Evolutionary conservation across 805 yeast species (phyloP), one percentile per base, ranked within the genome.

Genomic region (Saccharomycopsis oosterbeekiorum): DNA sequence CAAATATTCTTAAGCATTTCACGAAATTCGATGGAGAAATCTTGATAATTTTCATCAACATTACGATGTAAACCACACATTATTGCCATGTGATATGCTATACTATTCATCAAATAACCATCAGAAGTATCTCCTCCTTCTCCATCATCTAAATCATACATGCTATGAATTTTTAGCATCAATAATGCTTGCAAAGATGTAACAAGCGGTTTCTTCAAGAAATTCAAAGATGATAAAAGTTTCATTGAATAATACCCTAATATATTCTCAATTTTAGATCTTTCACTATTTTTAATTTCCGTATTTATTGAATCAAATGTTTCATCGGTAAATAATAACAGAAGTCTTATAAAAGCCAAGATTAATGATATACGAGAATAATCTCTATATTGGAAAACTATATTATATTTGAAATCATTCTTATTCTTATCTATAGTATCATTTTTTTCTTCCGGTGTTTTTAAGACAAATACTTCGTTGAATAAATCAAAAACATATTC

Each of bases 101-200:
- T 21, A 12, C 59, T 12, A 40, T 39, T 19, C 15, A 63, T 15
- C 12, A 61, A 43, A 9, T 64, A 62, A 15, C 65, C 65, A 50
- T 63, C 65, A 4, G 64, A 59, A 19, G 57, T 21, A 51, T 65
- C 67, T 24, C 67, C 67, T 14, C 67, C 67, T 50, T 65, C 67
- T 3, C 67, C 67, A 40, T 63, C 65, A 55, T 63, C 59, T 21
- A 56, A 19, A 40, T 64, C 63, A 50, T 58, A 64, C 37, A 59
- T 60, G 15, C 34, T 40, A 37, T 60, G 47, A 15, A 58, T 42
- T 53, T 62, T 64, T 21, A 64, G n/a, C 12, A 64, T 58, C n/a
- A 64, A 26, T n/a, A 64, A 29, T 12, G 64, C 40, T 37, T 64
- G 66, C 14, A 64, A 37, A 3, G 65, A 24, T 26, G 54, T 56